Evolutionary conservation across 371 early-diverging fungal species (phyloP), one percentile per base, ranked within the genome.

Genomic region (Haplosporangium sp.): DNA sequence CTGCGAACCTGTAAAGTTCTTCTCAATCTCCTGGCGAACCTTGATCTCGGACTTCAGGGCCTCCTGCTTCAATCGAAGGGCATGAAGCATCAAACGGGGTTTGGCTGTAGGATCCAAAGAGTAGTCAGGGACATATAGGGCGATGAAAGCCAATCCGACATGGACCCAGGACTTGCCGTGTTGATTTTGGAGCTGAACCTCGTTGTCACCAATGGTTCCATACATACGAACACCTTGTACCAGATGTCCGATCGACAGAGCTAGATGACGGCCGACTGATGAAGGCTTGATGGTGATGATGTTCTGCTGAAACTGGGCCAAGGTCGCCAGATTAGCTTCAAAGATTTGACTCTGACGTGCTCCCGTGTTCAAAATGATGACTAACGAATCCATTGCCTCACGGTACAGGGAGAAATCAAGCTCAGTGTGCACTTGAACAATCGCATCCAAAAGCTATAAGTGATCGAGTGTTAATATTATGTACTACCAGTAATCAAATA

Each of bases 81-180:
- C 81, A 21, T 88, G 80, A 11, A 89, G 84, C 69, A 87, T 91
- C 40, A 91, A 79, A 42, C 87, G 86, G 12, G 91, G 87, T 62
- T 90, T 89, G 12, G 90, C 86, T 0, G 92, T 91, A 12, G 95
- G 94, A 73, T 95, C 95, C 52, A 90, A 81, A 0, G 95, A 93
- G 47, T 92, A 89, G 45, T 90, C 89, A 3, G 95, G 94, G 43
- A 94, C 85, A 59, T 92, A 93, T 0, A 87, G 83, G 9, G 84
- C 82, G 53, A 93, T 77, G 72, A 92, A 93, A 1, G 87, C 82
- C 11, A 89, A 64, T 6, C 88, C 88, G 0, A 92, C 55, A 14
- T 82, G 73, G 18, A 87, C 83, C 77, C 92, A 89, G 1, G 87
- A 65, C 71, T 85, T 85, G 46, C 92, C 92, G 63, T 80, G 81